A percentile compares a stretch with the other conserved stretches of the same genome.
Evolutionary conservation across 2,329 filamentous ascomycete genomes (phyloP).

Genomic region (Daldinia eschscholtzii): DNA sequence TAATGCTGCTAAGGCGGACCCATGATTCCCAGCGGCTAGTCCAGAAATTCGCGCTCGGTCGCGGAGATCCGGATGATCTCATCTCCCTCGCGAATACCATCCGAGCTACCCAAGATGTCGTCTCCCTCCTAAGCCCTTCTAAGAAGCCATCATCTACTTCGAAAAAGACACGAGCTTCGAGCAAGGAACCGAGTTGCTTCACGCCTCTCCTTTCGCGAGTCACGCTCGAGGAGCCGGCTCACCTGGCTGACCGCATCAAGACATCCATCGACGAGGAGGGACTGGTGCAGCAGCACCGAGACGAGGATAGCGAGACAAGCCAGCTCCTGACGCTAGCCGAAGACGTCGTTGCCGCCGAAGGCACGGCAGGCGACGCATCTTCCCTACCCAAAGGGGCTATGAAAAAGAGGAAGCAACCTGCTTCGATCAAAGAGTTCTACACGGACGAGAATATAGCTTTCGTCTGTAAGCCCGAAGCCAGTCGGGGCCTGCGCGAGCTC

Average conservation of each 20-base stretch:
- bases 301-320: slow-evolving; percentile 78
- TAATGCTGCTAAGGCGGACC: slow-evolving; percentile 76
- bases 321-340: slow-evolving; percentile 81
- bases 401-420: slow-evolving; percentile 58
- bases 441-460: slow-evolving; percentile 70
- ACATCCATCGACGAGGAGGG: slow-evolving; percentile 93
- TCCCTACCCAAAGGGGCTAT: slow-evolving; percentile 64
- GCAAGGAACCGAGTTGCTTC: slow-evolving; percentile 51
- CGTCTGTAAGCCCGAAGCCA: slow-evolving; percentile 78
- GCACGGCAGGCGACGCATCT: slow-evolving; percentile 66
- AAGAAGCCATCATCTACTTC: slow-evolving; percentile 17
- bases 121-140: slow-evolving; percentile 58
- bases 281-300: slow-evolving; percentile 81
- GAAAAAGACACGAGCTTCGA: slow-evolving; percentile 57
- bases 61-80: slow-evolving; percentile 92
- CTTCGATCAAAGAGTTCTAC: slow-evolving; percentile 69
- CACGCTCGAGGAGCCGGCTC: slow-evolving; percentile 73
- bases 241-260: slow-evolving; percentile 78
- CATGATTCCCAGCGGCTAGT: slow-evolving; percentile 90
- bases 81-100: slow-evolving; percentile 87
- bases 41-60: slow-evolving; percentile 92
- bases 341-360: slow-evolving; percentile 76
- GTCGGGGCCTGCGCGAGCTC: slow-evolving; percentile 71
- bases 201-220: slow-evolving; percentile 62
- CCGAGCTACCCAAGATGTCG: slow-evolving; percentile 76